Percentiles rank a stretch among this genome's conserved stretches.
phyloP scores from a whole-genome alignment of 495 filamentous ascomycete species.

The Aspergillus coremiiformis region DNA sequence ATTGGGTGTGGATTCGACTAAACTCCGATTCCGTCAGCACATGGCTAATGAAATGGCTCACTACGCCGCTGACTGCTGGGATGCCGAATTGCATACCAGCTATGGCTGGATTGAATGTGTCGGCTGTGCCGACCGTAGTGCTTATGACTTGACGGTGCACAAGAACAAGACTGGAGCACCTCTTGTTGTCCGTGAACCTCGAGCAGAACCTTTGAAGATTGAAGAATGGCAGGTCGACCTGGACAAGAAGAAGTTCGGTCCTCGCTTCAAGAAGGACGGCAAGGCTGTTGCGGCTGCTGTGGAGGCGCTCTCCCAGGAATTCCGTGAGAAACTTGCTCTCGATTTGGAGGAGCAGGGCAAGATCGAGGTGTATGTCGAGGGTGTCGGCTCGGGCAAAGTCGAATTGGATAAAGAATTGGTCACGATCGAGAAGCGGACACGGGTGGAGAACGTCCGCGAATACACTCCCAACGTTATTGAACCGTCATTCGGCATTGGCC shows the following conservation, averaged over 20 bases:
- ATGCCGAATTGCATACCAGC: constrained; percentile 70
- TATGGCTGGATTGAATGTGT: constrained; percentile 86
- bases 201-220: constrained; percentile 57
- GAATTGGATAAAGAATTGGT: constrained; percentile 66
- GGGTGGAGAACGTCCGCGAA: constrained; percentile 62
- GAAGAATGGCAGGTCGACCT: constrained; percentile 70
- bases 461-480: constrained; percentile 82
- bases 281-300: constrained; percentile 66
- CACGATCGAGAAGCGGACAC: constrained; percentile 61
- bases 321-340: constrained; percentile 61
- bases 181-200: constrained; percentile 60
- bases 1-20: constrained; percentile 60
- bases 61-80: constrained; percentile 81
- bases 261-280: constrained; percentile 72
- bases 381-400: constrained; percentile 55
- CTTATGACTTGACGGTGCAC: constrained; percentile 72
- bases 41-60: constrained; percentile 81
- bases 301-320: constrained; percentile 57
- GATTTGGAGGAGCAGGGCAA: constrained; percentile 59
- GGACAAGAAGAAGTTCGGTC: constrained; percentile 80
- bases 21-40: constrained; percentile 78
- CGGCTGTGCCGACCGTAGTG: constrained; percentile 75
- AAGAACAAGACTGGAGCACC: constrained; percentile 74
- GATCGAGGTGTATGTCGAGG: constrained; percentile 58
- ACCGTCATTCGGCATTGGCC: constrained; percentile 78